Conservation (phyloP, 2,329 filamentous ascomycete genomes). For the Chrysoporthe cubensis region DNA sequence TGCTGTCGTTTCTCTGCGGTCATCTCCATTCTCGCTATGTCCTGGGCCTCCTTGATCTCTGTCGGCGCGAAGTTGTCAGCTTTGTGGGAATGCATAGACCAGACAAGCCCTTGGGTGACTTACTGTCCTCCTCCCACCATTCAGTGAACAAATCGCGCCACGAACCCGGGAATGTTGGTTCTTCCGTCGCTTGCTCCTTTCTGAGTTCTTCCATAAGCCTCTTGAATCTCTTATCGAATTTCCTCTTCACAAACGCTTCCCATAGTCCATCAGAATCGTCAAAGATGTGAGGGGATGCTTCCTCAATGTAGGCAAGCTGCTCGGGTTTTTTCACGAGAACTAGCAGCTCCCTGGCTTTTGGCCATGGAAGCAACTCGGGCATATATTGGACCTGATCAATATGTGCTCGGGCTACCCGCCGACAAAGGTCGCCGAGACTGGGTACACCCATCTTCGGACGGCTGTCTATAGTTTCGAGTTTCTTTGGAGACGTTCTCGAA, state of each 20-base stretch:
- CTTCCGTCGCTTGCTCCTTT: conserved; percentile 65
- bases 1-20: not conserved
- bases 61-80: not conserved
- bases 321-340: conserved; percentile 70
- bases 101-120: not conserved
- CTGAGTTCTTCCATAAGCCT: conserved; percentile 32
- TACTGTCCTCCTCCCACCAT: conserved; percentile 31
- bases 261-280: conserved; percentile 71
- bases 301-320: conserved; percentile 76
- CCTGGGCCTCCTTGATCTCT: conserved; percentile 3
- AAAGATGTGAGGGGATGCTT: conserved; percentile 75
- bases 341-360: conserved; percentile 69
- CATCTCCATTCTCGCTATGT: conserved; percentile 4
- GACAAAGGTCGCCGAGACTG: not conserved
- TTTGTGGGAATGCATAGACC: not conserved
- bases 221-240: conserved; percentile 70
- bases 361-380: conserved; percentile 46
- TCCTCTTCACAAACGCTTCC: conserved; percentile 75
- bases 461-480: not conserved
- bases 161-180: conserved; percentile 56
- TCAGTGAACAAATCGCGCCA: conserved; percentile 59
- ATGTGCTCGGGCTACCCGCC: not conserved
- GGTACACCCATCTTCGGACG: not conserved
- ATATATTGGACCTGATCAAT: conserved; percentile 7
- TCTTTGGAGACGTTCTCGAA: not conserved